These are phyloP conservation scores for Endothia cerciana DNA, from an alignment of 2,329 filamentous ascomycete species.

Conservation along the genomic window DNA sequence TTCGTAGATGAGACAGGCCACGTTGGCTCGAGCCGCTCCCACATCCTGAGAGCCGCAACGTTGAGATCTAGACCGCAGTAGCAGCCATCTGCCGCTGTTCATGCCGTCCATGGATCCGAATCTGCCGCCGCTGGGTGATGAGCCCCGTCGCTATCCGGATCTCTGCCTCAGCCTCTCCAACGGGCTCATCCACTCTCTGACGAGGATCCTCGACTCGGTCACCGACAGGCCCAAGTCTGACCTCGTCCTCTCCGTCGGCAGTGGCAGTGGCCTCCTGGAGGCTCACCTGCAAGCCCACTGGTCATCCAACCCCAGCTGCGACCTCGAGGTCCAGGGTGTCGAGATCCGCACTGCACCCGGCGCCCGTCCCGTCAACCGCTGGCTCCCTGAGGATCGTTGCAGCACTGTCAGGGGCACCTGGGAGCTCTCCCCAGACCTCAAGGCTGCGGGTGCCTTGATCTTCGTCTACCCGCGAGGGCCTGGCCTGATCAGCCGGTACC, in stretches of 20 bases:
- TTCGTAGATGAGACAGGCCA: too few relatives aligned
- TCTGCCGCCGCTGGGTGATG: conserved; percentile 8
- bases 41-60: too few relatives aligned
- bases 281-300: conserved; percentile 21
- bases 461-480: conserved; percentile 28
- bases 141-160: conserved; percentile 18
- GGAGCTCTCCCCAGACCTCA: conserved; percentile 15
- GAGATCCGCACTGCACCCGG: conserved; percentile 16
- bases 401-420: conserved; percentile 23
- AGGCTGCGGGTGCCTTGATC: background rate
- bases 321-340: conserved; percentile 17
- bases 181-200: conserved; percentile 15
- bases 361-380: conserved; percentile 17
- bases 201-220: conserved; percentile 7
- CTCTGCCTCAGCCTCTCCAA: conserved; percentile 27
- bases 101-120: conserved; percentile 1
- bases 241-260: conserved; percentile 26
- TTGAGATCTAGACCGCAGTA: too few relatives aligned
- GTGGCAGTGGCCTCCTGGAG: conserved; percentile 27
- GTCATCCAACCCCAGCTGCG: background rate
- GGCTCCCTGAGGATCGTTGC: conserved; percentile 18
- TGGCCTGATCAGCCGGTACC: conserved; percentile 12
- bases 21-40: too few relatives aligned
- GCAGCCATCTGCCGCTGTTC: background rate
- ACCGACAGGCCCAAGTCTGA: background rate